phyloP scores from a whole-genome alignment of 2,329 filamentous ascomycete genomes.

The Dendrostoma leiphaemia region DNA sequence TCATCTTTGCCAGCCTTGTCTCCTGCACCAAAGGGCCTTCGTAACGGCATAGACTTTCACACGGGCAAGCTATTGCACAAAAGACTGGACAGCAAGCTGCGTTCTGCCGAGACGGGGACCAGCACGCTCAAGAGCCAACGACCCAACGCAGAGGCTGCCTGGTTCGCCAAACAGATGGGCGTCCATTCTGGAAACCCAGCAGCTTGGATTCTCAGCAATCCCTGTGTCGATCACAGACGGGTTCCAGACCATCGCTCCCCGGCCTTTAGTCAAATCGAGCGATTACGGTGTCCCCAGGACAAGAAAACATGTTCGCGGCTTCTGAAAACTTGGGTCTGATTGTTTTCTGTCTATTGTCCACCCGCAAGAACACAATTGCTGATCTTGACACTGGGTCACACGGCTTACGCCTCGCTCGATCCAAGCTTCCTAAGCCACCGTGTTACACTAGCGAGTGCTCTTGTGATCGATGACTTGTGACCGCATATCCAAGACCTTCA shows the following conservation, averaged over 20 bases:
- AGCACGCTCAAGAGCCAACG: background rate
- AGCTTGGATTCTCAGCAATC: slow-evolving; percentile 10
- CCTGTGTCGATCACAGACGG: slow-evolving; percentile 14
- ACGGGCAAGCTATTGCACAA: too few relatives aligned
- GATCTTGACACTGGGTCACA: slow-evolving; percentile 9
- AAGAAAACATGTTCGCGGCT: background rate
- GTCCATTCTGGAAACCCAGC: slow-evolving; percentile 5
- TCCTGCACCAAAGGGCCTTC: background rate
- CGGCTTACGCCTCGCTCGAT: slow-evolving; percentile 1
- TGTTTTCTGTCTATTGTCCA: background rate
- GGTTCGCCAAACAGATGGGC: background rate
- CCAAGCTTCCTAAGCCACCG: background rate
- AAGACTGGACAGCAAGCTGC: background rate
- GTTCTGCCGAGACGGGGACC: background rate
- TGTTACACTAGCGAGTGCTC: slow-evolving; percentile 1
- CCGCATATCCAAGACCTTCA: background rate
- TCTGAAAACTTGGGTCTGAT: background rate
- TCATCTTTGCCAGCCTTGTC: background rate
- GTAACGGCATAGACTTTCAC: too few relatives aligned
- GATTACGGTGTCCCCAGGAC: background rate
- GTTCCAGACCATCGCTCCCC: background rate
- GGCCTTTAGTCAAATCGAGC: background rate
- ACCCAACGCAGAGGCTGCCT: background rate
- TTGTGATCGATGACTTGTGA: background rate
- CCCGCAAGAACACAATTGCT: background rate